Base-by-base conservation (phyloP, 2,329 filamentous ascomycete genomes). In the Monosporascus sp. region DNA sequence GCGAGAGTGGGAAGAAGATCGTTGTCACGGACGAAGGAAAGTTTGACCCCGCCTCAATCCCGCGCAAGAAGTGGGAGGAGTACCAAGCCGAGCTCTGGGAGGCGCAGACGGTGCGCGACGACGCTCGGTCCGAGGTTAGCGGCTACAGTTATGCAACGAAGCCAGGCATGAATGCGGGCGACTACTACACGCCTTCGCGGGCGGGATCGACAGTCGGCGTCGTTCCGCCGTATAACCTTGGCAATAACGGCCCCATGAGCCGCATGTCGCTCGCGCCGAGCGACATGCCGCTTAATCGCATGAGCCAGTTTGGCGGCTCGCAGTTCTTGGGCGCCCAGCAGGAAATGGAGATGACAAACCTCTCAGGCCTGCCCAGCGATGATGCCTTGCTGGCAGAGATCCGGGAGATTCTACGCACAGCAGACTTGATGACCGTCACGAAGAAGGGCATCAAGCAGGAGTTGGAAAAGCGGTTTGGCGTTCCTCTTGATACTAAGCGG, bases 81-180 rank as follows among this genome's bases (percentile, higher is more conserved):
- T 99, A 97, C 71, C 94, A 99, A 72, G 88, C 88, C 58, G 94
- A 97, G 78, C 85, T 99, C 45, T 99, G 93, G 94, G 94, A 99
- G 67, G 88, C 89, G 1, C 90, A 96, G 73, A 95, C 83, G 7
- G 78, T 89, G n/a, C 87, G 88, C 64, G 83, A 86, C 60, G 94
- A 99, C 67, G 77, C 85, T 24, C 86, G 82, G 55, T 96, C 91
- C 9, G 93, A 97, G 71, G 75, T 93, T 50, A 97, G 91, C n/a
- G 93, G 93, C 54, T 89, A 90, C 75, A 95, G 89, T 52, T 99
- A 97, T 68, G 93, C 85, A 52, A 99, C 94, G 57, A 96, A 95
- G 74, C 87, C 81, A 54, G 82, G 82, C 50, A 74, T 76, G 52
- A 76, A 78, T 50, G 66, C 66, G 46, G 88, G 86, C 3, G 88